Percentiles rank a stretch among this genome's conserved stretches.
These are phyloP conservation scores for Citrullus amarus DNA, from an alignment of 306 rosid species.

Conservation along the genomic window DNA sequence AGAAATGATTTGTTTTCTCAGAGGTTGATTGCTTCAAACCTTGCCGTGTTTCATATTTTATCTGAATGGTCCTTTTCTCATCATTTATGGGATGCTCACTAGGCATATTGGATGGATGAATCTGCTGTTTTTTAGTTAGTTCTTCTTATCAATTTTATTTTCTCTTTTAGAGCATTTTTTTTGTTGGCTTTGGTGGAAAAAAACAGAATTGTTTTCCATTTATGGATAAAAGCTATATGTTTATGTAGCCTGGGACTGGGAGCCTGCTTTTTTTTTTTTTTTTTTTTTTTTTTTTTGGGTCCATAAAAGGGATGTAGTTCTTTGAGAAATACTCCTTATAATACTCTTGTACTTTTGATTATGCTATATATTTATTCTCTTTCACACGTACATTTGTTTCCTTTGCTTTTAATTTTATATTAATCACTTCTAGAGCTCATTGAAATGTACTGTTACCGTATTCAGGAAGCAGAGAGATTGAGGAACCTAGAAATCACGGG, in stretches of 20 bases:
- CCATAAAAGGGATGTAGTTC: not conserved
- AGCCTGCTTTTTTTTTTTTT: not conserved
- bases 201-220: not conserved
- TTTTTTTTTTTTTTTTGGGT: no score
- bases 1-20: not conserved
- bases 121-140: not conserved
- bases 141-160: not conserved
- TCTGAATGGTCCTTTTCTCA: not conserved
- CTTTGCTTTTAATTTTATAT: not conserved
- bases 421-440: constrained; percentile 9
- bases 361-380: not conserved
- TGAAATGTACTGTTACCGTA: constrained; percentile 17
- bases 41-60: not conserved
- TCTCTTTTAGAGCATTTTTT: not conserved
- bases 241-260: not conserved
- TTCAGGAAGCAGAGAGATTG: constrained; percentile 34
- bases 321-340: not conserved
- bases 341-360: not conserved
- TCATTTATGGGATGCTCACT: not conserved
- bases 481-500: constrained; percentile 19
- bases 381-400: not conserved
- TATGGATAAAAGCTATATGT: not conserved
- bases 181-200: not conserved
- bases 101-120: not conserved
- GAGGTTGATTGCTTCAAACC: not conserved